Conservation (phyloP, 1,284 basidiomycete species). For the Salmacisia buchloeana region DNA sequence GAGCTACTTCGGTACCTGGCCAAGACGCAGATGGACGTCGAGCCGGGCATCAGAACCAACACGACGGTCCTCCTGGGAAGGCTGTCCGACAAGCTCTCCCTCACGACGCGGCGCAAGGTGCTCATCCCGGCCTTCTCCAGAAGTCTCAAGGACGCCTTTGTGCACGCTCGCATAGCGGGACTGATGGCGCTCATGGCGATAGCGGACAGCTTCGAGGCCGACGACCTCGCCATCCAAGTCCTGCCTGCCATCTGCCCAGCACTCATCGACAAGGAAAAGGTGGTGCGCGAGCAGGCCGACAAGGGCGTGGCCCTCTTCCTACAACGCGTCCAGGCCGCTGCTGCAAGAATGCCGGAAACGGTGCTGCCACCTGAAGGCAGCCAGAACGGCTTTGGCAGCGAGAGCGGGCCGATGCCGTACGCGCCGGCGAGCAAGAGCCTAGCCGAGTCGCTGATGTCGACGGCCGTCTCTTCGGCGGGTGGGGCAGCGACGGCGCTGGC, state of each 20-base stretch:
- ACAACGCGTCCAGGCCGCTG: slow-evolving; percentile 26
- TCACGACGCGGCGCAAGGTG: slow-evolving; percentile 87
- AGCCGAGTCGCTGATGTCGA: not conserved
- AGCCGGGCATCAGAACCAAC: slow-evolving; percentile 92
- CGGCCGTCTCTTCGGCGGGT: slow-evolving; percentile 30
- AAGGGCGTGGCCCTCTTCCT: slow-evolving; percentile 39
- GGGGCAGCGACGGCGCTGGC: slow-evolving; percentile 41
- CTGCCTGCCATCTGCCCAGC: slow-evolving; percentile 40
- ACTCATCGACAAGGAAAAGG: slow-evolving; percentile 42
- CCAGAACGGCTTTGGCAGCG: slow-evolving; percentile 10
- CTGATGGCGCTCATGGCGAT: slow-evolving; percentile 95
- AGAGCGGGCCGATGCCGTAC: slow-evolving; percentile 16
- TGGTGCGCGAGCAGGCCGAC: slow-evolving; percentile 42
- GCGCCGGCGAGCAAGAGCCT: slow-evolving; percentile 10
- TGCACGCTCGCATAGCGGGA: slow-evolving; percentile 87
- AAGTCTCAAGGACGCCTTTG: slow-evolving; percentile 83
- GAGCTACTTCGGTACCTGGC: slow-evolving; percentile 88
- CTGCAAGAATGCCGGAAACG: slow-evolving; percentile 30
- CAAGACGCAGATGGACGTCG: slow-evolving; percentile 83
- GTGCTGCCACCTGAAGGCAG: slow-evolving; percentile 23
- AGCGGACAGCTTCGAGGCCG: slow-evolving; percentile 69
- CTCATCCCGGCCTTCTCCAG: slow-evolving; percentile 89
- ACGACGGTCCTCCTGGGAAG: slow-evolving; percentile 93
- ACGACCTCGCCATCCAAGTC: slow-evolving; percentile 34
- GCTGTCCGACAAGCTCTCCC: slow-evolving; percentile 74